Percentiles rank a stretch among this genome's conserved stretches.
Conservation (phyloP, 1,139 yeast species). For the Nakaseomyces glabratus region DNA sequence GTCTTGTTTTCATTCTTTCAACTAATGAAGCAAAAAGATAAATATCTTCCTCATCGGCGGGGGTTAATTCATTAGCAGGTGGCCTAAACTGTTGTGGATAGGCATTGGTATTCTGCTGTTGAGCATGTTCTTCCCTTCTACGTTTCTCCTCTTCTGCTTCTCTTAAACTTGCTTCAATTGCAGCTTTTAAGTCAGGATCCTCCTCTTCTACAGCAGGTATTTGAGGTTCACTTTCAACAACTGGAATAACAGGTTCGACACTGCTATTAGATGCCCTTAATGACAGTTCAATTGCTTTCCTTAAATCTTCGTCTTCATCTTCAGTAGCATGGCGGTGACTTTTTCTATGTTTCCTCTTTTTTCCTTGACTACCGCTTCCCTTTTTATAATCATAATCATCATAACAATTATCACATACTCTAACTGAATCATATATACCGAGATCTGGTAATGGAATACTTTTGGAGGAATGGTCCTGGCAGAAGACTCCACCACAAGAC, state of each 20-base stretch:
- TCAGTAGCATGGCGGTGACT: slow-evolving; percentile 10
- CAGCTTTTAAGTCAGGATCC: slow-evolving; percentile 87
- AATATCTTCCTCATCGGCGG: slow-evolving; percentile 73
- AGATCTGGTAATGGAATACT: slow-evolving; percentile 63
- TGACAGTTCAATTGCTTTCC: slow-evolving; percentile 70
- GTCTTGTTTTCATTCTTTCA: slow-evolving; percentile 44
- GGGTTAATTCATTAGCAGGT: slow-evolving; percentile 50
- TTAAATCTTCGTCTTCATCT: slow-evolving; percentile 70
- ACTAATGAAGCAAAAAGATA: slow-evolving; percentile 61
- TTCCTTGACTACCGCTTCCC: slow-evolving; percentile 24
- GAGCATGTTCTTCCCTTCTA: slow-evolving; percentile 15
- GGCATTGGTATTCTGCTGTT: slow-evolving; percentile 21
- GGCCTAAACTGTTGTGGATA: too few relatives aligned
- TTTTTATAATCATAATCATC: slow-evolving; percentile 42
- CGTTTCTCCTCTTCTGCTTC: slow-evolving; percentile 48
- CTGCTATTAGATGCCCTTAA: slow-evolving; percentile 43
- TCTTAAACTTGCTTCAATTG: slow-evolving; percentile 83
- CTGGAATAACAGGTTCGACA: slow-evolving; percentile 23
- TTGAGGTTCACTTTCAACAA: slow-evolving; percentile 11
- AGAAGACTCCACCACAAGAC: slow-evolving; percentile 92
- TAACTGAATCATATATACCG: slow-evolving; percentile 81
- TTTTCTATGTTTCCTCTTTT: slow-evolving; percentile 20
- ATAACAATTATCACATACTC: slow-evolving; percentile 89
- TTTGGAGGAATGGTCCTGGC: slow-evolving; percentile 74
- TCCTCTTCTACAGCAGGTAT: slow-evolving; percentile 40